phyloP scores from a whole-genome alignment of 2,329 filamentous ascomycete genomes.

The Cercospora zeae-maydis region DNA sequence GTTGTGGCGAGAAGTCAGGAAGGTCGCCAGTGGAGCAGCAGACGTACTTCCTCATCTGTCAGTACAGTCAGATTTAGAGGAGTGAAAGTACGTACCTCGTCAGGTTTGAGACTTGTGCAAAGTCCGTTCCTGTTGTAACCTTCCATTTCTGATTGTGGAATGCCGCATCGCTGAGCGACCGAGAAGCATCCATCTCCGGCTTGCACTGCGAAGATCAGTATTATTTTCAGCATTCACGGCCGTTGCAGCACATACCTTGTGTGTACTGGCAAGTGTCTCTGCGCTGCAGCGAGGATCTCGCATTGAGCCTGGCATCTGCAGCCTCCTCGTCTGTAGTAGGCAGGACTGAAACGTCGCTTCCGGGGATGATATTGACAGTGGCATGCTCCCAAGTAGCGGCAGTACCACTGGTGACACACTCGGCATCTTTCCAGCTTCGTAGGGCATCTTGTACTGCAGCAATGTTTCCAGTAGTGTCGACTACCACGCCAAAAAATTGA shows the following conservation, averaged over 20 bases:
- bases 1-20: constrained; percentile 35
- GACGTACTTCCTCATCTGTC: not conserved
- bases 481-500: constrained; percentile 12
- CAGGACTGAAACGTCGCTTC: constrained; percentile 5
- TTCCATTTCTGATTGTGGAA: constrained; percentile 7
- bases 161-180: constrained; percentile 12
- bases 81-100: not conserved
- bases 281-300: not conserved
- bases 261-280: constrained; percentile 14
- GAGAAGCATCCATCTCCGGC: constrained; percentile 17
- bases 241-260: not conserved
- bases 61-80: not conserved
- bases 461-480: not conserved
- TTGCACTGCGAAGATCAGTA: constrained; percentile 8
- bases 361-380: not conserved
- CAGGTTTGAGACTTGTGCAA: constrained; percentile 32
- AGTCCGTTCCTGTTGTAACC: constrained; percentile 11
- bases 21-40: constrained; percentile 15
- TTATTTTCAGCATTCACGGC: not conserved
- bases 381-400: not conserved
- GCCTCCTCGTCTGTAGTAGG: not conserved
- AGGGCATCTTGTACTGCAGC: constrained; percentile 8
- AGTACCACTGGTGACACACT: constrained; percentile 4
- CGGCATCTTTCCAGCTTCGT: constrained; percentile 8
- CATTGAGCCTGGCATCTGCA: not conserved